Percentiles rank a stretch among this genome's conserved stretches.
Evolutionary conservation across 257 asterid species (phyloP).

Genomic region (Verbascum thapsus): DNA sequence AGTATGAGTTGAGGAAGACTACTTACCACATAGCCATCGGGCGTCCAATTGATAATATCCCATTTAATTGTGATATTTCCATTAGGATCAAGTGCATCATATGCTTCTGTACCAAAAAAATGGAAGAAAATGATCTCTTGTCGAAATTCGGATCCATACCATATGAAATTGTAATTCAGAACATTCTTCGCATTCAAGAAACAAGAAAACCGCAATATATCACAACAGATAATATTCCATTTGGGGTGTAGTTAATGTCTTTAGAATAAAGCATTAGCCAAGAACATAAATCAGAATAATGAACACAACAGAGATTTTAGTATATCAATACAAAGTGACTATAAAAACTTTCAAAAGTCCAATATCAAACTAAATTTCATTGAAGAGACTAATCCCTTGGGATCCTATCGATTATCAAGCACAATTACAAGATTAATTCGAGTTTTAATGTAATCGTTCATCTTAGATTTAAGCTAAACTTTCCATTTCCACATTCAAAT

Average conservation of each 20-base stretch:
- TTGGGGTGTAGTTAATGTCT: too few species aligned
- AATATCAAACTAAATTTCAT: too few species aligned
- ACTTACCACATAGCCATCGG: slow-evolving; percentile 69
- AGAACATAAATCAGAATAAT: too few species aligned
- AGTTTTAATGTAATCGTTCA: neutral
- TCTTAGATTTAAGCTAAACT: slow-evolving; percentile 5
- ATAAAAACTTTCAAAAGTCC: too few species aligned
- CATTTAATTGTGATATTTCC: slow-evolving; percentile 70
- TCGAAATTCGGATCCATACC: slow-evolving; percentile 7
- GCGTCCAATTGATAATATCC: slow-evolving; percentile 61
- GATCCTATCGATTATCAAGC: too few species aligned
- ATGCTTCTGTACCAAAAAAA: slow-evolving; percentile 43
- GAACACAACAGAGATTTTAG: neutral
- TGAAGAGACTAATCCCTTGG: too few species aligned
- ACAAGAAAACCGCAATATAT: neutral
- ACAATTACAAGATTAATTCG: neutral
- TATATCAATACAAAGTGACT: too few species aligned
- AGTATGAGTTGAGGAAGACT: neutral
- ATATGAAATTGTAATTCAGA: slow-evolving; percentile 16
- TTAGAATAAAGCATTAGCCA: too few species aligned
- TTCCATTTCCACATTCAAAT: slow-evolving; percentile 19
- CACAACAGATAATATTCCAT: too few species aligned
- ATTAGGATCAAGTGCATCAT: slow-evolving; percentile 63
- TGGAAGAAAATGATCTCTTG: neutral
- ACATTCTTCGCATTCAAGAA: neutral